Percentiles rank a stretch among this genome's conserved stretches.
These are phyloP conservation scores for Haplographium delicatum DNA, from an alignment of 495 filamentous ascomycete genomes.

Conservation along the genomic window DNA sequence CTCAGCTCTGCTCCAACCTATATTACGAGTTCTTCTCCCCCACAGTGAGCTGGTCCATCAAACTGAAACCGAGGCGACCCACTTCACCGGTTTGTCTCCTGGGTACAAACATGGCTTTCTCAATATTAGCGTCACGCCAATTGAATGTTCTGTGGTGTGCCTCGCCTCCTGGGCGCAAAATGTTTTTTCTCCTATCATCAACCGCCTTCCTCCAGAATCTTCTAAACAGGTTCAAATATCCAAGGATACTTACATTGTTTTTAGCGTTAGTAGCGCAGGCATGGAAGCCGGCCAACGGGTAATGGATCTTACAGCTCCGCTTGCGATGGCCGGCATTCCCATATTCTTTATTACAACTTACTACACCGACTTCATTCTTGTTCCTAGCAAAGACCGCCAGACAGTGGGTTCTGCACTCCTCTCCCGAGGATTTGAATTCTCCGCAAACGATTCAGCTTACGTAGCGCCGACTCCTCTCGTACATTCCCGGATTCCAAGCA, in stretches of 20 bases:
- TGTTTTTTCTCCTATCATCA: constrained; percentile 69
- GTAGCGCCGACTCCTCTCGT: constrained; percentile 45
- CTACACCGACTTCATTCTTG: constrained; percentile 94
- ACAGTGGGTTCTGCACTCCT: constrained; percentile 74
- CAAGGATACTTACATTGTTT: constrained; percentile 76
- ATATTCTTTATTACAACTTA: constrained; percentile 99
- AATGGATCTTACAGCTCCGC: constrained; percentile 81
- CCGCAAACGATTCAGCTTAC: constrained; percentile 66
- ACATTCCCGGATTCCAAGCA: constrained; percentile 43
- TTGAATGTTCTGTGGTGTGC: constrained; percentile 92
- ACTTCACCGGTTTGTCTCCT: constrained; percentile 35
- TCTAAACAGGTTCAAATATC: constrained; percentile 63
- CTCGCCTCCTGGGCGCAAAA: constrained; percentile 62
- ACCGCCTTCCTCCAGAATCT: constrained; percentile 39
- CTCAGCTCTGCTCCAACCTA: constrained; percentile 72
- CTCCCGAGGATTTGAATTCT: constrained; percentile 75
- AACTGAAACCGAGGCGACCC: constrained; percentile 31
- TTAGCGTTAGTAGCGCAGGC: constrained; percentile 82
- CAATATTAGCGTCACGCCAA: constrained; percentile 87
- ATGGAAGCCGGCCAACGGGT: constrained; percentile 93
- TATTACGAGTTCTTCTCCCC: constrained; percentile 72
- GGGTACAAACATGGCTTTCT: constrained; percentile 70
- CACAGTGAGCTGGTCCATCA: constrained; percentile 25
- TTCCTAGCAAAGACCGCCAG: constrained; percentile 65
- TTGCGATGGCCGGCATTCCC: constrained; percentile 87